A percentile compares a stretch with the other conserved stretches of the same genome.
Conservation (phyloP, 163 green algal genomes). For the Scenedesmus sp. region DNA sequence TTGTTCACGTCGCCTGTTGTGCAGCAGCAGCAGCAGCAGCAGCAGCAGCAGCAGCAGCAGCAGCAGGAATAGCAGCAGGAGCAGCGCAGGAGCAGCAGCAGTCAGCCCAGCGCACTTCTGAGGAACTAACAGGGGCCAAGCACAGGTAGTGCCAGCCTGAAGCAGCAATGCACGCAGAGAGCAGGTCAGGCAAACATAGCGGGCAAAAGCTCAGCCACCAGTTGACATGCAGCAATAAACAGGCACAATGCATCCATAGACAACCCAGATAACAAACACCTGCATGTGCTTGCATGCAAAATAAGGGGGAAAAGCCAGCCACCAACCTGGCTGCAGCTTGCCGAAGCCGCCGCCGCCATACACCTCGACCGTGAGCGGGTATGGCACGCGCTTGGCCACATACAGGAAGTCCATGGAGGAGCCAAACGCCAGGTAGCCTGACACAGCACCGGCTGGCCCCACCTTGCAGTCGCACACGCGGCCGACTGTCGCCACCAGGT, state of each 20-base stretch:
- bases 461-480: constrained; percentile 61
- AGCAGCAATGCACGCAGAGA: background rate
- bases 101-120: background rate
- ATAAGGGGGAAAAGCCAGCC: background rate
- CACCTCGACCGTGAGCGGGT: constrained; percentile 71
- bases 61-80: background rate
- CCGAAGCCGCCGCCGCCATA: constrained; percentile 53
- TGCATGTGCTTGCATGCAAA: constrained; percentile 4
- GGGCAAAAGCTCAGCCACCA: too few species aligned
- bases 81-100: background rate
- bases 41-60: background rate
- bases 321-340: constrained; percentile 44
- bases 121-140: background rate
- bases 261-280: too few species aligned
- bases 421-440: constrained; percentile 70
- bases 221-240: too few species aligned
- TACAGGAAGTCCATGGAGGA: constrained; percentile 73
- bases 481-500: constrained; percentile 54
- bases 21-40: background rate
- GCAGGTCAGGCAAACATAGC: background rate
- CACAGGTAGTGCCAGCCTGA: background rate
- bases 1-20: constrained; percentile 33
- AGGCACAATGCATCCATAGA: too few species aligned
- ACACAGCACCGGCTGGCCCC: constrained; percentile 64
- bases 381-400: constrained; percentile 56